Evolutionary conservation across 2,329 filamentous ascomycete genomes (phyloP).

Genomic region (Tolypocladium pustulatum): DNA sequence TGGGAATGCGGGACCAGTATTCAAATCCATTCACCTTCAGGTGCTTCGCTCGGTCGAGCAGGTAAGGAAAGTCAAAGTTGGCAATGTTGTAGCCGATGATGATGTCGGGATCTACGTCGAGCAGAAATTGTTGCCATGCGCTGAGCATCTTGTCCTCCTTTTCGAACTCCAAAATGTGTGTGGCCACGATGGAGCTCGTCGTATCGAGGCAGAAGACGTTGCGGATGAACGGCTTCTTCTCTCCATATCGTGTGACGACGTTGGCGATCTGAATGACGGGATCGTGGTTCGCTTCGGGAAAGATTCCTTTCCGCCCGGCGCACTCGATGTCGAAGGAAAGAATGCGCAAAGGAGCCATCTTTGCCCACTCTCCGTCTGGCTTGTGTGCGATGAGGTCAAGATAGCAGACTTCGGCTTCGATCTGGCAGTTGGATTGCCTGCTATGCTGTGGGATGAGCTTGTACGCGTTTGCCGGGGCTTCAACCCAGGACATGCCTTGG

Average conservation of each 20-base stretch:
- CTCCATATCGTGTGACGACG: conserved; percentile 87
- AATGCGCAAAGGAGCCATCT: conserved; percentile 89
- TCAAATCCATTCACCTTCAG: conserved; percentile 74
- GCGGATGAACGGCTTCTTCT: conserved; percentile 87
- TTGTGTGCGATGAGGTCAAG: conserved; percentile 76
- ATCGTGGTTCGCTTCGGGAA: conserved; percentile 84
- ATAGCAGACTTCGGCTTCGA: conserved; percentile 81
- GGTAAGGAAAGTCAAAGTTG: conserved; percentile 97
- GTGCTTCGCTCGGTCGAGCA: conserved; percentile 77
- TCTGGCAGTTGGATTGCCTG: conserved; percentile 87
- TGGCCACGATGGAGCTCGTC: conserved; percentile 89
- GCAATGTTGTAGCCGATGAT: conserved; percentile 98
- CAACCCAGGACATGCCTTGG: conserved; percentile 95
- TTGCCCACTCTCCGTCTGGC: conserved; percentile 89
- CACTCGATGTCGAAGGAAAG: conserved; percentile 98
- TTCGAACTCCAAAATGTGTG: conserved; percentile 76
- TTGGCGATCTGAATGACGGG: conserved; percentile 98
- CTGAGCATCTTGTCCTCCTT: conserved; percentile 84
- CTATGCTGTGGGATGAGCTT: conserved; percentile 53
- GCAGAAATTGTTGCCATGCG: conserved; percentile 81
- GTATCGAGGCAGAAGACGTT: conserved; percentile 95
- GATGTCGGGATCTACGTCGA: conserved; percentile 87
- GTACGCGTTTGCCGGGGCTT: conserved; percentile 67
- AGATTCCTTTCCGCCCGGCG: conserved; percentile 92
- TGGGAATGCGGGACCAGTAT: conserved; percentile 74